Percentiles rank a stretch among this genome's conserved stretches.
Evolutionary conservation across 176 grass and related monocot species (phyloP).

Genomic region (Paspalum vaginatum): DNA sequence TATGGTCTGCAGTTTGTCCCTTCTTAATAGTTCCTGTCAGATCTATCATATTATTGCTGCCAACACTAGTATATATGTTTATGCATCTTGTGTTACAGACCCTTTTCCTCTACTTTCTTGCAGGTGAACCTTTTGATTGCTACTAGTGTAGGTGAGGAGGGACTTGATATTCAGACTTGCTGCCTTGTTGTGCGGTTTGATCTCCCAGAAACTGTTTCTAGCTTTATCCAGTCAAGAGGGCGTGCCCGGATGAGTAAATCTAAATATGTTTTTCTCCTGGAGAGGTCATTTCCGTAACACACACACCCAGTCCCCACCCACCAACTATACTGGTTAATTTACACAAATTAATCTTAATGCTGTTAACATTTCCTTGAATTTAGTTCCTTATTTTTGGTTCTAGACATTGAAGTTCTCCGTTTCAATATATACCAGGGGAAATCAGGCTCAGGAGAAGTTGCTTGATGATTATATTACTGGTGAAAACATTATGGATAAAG

Average conservation of each 20-base stretch:
- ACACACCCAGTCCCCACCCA: not conserved
- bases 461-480: conserved; percentile 69
- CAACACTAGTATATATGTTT: conserved; percentile 30
- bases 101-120: conserved; percentile 31
- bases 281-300: conserved; percentile 57
- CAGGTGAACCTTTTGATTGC: conserved; percentile 96
- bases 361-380: conserved; percentile 20
- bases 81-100: conserved; percentile 43
- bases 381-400: conserved; percentile 22
- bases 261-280: conserved; percentile 81
- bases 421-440: conserved; percentile 64
- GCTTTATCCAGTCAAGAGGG: conserved; percentile 93
- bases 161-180: conserved; percentile 96
- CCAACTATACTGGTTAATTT: not conserved
- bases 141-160: conserved; percentile 98
- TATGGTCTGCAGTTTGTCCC: conserved; percentile 46
- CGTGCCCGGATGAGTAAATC: conserved; percentile 88
- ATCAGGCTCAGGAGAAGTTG: conserved; percentile 73
- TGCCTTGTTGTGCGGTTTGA: conserved; percentile 96
- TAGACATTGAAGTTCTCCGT: conserved; percentile 14
- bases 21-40: conserved; percentile 17
- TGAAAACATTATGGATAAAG: conserved; percentile 83
- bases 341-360: not conserved
- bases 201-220: conserved; percentile 91
- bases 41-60: conserved; percentile 22